A percentile compares a stretch with the other conserved stretches of the same genome.
phyloP scores from a whole-genome alignment of 2,329 filamentous ascomycete species.

The Tolypocladium pustulatum region DNA sequence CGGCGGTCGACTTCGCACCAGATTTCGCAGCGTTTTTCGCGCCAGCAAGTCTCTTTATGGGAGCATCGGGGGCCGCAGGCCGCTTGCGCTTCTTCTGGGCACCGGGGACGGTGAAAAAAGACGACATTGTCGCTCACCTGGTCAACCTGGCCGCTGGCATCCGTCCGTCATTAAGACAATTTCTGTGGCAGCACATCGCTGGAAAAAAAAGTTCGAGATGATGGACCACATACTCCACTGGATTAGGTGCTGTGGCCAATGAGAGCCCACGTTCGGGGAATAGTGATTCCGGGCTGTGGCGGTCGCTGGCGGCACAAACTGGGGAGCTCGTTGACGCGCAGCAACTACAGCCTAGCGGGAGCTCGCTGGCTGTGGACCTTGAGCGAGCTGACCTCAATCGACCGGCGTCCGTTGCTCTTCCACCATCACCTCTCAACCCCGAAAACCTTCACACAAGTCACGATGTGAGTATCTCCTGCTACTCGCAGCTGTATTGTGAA shows the following conservation, averaged over 20 bases:
- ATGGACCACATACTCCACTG: conserved; percentile 12
- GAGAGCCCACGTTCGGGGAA: conserved; percentile 8
- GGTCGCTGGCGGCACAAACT: conserved; percentile 22
- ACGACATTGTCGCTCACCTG: conserved; percentile 57
- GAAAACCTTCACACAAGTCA: not conserved
- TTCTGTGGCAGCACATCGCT: conserved; percentile 1
- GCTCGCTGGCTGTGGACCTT: conserved; percentile 3
- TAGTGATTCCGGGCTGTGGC: conserved; percentile 21
- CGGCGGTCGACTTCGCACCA: conserved; percentile 26
- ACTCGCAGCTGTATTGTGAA: not conserved
- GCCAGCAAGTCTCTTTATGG: conserved; percentile 49
- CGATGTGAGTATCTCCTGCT: conserved; percentile 3
- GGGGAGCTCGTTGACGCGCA: conserved; percentile 22
- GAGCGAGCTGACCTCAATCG: conserved; percentile 1
- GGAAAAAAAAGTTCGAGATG: conserved; percentile 30
- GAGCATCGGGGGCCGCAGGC: conserved; percentile 37
- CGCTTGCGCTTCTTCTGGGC: conserved; percentile 89
- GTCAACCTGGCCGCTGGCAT: not conserved
- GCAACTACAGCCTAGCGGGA: conserved; percentile 24
- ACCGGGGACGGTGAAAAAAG: conserved; percentile 86
- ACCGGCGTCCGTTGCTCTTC: not conserved
- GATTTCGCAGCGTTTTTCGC: conserved; percentile 31
- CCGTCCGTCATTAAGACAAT: conserved; percentile 9
- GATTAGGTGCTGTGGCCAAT: conserved; percentile 11
- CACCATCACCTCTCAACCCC: conserved; percentile 3